Base-by-base conservation (phyloP, 2,329 filamentous ascomycete species). In the Penicillium sp. region DNA sequence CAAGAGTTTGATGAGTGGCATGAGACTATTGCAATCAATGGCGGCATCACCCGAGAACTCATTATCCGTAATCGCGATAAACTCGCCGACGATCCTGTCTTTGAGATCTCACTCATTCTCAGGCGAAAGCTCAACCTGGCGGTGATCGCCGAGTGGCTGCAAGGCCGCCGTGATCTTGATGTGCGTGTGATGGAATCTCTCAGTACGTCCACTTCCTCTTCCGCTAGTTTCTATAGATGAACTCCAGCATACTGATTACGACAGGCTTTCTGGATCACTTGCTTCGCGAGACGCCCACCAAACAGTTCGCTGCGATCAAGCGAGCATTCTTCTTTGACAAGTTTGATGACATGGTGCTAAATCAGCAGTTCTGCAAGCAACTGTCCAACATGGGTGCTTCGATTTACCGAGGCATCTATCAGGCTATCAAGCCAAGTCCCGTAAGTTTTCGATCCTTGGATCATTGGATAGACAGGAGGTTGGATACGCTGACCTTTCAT, bases 391-490 rank as follows among this genome's bases (percentile, higher is more conserved):
- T 47, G 18, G 82, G 77, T 48, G 76, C 93, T 2, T 83, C 90
- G 63, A 89, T 89, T 0, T 84, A 89, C 74, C 95, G 95, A 66
- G 93, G 93, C 27, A 86, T 90, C 4, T 97, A 95, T 61, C 83
- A 89, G 9, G 90, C 91, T 0, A 84, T 96, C 43, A 83, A 90
- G 35, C 79, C 92, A 18, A 86, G 85, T 39, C 78, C 88, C 53
- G 78, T 80, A 68, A 67, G 63, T 46, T 27, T 22, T 34, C n/a
- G n/a, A n/a, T n/a, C n/a, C n/a, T n/a, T n/a, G n/a, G 19, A 22
- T 22, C 19, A 22, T 42, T 25, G 28, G 10, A 42, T 45, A 3
- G 22, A 49, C 30, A 30, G 9, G 2, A 25, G 29, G 19, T 11
- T 22, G 2, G 3, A 13, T 1, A 8, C 37, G 19, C 30, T 41